Base-by-base conservation (phyloP, 176 grass and related monocot species). In the Triticum timopheevii region DNA sequence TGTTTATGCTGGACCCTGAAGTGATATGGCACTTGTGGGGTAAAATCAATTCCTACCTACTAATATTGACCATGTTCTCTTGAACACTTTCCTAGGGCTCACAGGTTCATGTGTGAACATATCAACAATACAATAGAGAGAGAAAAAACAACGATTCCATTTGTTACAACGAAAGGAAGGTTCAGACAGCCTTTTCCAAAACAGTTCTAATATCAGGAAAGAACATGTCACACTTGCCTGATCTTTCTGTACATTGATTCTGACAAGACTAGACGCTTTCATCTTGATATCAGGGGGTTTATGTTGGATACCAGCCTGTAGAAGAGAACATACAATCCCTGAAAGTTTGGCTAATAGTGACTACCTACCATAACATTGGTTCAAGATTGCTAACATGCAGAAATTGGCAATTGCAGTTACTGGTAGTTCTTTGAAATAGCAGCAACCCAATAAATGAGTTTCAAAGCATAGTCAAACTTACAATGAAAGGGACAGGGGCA, bases 401-500 rank as follows among this genome's bases (percentile, higher is more conserved):
- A 85, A 78, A 52, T 38, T 81, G 39, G 33, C 38, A 86, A 87
- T 15, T 83, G 47, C 7, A 8, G 27, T 81, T 61, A 75, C 30
- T 73, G 30, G n/a, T 38, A 20, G 62, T 65, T 88, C 47, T 33
- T 34, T 83, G 7, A 77, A 62, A 73, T 22, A 79, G 19, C 58
- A 84, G 8, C 11, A 70, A 80, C 36, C 58, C 54, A 79, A 87
- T 66, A 68, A 80, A 78, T 85, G 47, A 73, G 28, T 27, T 84
- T 76, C 6, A 47, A 75, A 79, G 65, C 28, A 62, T 42, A 66
- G 69, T 49, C 13, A 35, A 52, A 85, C 96, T 98, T 92, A 98
- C 97, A 93, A 98, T 91, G 85, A 94, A 98, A 86, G 97, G 97
- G 78, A 98, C 97, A 3, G 97, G 97, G 49, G 97, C 97, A 85